phyloP scores from a whole-genome alignment of 371 early-diverging fungal genomes.

The Mucor plumbeus region DNA sequence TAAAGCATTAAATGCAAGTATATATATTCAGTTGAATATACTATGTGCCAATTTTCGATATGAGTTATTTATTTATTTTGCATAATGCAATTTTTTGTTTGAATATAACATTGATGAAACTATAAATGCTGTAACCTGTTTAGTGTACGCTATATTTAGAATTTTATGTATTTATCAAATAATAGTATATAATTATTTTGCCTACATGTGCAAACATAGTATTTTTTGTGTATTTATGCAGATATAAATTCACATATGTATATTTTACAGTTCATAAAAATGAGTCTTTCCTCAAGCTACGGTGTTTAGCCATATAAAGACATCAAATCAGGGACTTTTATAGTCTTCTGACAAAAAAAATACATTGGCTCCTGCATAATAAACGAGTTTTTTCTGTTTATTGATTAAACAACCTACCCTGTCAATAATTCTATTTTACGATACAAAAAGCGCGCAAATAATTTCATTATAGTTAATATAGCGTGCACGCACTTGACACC shows the following conservation, averaged over 20 bases:
- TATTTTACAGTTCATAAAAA: neutral
- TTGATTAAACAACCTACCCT: neutral
- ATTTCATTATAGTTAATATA: neutral
- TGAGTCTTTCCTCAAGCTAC: neutral
- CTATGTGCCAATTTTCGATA: too few relatives aligned
- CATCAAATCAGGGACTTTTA: neutral
- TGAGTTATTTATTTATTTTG: too few relatives aligned
- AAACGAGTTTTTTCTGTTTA: slow-evolving; percentile 7
- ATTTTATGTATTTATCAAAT: too few relatives aligned
- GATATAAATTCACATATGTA: neutral
- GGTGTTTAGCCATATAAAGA: neutral
- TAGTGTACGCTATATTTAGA: too few relatives aligned
- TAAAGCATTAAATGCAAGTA: too few relatives aligned
- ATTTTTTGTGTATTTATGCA: too few relatives aligned
- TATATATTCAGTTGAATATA: too few relatives aligned
- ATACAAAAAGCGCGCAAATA: neutral
- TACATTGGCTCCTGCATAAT: neutral
- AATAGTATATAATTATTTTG: too few relatives aligned
- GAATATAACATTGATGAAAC: too few relatives aligned
- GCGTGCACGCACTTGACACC: neutral
- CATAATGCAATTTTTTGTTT: too few relatives aligned
- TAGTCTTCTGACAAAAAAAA: neutral
- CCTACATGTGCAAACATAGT: too few relatives aligned
- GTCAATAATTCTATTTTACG: neutral
- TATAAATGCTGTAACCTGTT: too few relatives aligned